phyloP scores from a whole-genome alignment of 2,329 filamentous ascomycete species.

The Parasarocladium wereldwijsianum region DNA sequence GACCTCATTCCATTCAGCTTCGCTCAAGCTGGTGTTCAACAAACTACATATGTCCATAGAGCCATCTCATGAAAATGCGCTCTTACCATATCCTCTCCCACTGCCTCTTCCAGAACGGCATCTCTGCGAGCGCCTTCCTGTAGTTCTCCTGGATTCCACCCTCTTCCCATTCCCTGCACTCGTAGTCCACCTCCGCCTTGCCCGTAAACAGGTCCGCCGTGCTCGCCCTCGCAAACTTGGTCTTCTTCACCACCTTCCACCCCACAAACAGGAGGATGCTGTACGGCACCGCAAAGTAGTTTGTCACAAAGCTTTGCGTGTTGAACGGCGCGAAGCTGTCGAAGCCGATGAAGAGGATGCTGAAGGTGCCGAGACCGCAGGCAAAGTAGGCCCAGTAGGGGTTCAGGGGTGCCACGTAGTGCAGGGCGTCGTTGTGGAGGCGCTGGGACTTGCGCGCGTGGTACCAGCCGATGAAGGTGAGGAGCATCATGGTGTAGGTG shows the following conservation, averaged over 20 bases:
- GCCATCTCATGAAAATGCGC: not conserved
- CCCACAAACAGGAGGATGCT: conserved; percentile 41
- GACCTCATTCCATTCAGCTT: not conserved
- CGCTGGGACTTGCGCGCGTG: conserved; percentile 34
- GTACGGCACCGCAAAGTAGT: conserved; percentile 38
- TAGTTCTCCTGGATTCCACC: conserved; percentile 31
- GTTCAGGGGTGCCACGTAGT: conserved; percentile 33
- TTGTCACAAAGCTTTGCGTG: conserved; percentile 32
- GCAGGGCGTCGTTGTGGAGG: conserved; percentile 27
- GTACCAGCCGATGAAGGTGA: conserved; percentile 28
- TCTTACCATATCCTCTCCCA: conserved; percentile 25
- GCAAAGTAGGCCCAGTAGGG: conserved; percentile 37
- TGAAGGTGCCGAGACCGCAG: conserved; percentile 27
- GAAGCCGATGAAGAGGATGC: conserved; percentile 42
- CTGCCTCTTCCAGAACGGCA: conserved; percentile 18
- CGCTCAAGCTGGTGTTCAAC: too few species aligned
- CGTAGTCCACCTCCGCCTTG: conserved; percentile 49
- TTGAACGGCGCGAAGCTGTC: conserved; percentile 37
- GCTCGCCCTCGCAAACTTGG: conserved; percentile 36
- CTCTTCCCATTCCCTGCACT: conserved; percentile 28
- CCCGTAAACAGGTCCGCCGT: conserved; percentile 49
- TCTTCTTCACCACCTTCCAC: conserved; percentile 53
- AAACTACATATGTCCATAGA: too few species aligned
- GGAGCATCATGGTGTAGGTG: conserved; percentile 32
- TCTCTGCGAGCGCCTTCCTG: conserved; percentile 17